These are phyloP conservation scores for Pichia insulana DNA, from an alignment of 805 yeast genomes.

Conservation along the genomic window DNA sequence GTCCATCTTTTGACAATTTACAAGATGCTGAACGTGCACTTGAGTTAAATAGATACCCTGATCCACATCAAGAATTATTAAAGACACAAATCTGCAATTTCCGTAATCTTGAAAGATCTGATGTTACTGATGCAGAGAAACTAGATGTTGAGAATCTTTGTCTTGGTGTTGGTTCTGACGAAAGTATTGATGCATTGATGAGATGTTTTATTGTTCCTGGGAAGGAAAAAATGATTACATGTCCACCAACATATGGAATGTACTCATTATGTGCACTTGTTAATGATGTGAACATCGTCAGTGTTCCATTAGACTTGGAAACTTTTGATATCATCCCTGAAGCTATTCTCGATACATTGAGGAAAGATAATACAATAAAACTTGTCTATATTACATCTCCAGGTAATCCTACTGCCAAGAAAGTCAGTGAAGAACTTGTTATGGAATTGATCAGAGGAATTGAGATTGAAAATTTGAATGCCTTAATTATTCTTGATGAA, in stretches of 20 bases:
- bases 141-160: conserved; percentile 61
- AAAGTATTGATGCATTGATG: conserved; percentile 81
- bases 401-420: conserved; percentile 88
- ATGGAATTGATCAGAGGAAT: conserved; percentile 34
- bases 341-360: conserved; percentile 42
- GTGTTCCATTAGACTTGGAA: conserved; percentile 63
- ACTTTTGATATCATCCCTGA: conserved; percentile 57
- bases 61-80: conserved; percentile 81
- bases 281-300: conserved; percentile 73
- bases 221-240: conserved; percentile 67
- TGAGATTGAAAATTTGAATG: conserved; percentile 49
- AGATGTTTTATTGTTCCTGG: conserved; percentile 81
- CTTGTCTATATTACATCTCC: conserved; percentile 85
- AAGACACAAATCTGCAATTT: conserved; percentile 64
- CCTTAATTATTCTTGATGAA: conserved; percentile 82
- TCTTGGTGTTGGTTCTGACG: conserved; percentile 96
- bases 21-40: conserved; percentile 36
- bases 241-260: conserved; percentile 99
- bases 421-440: conserved; percentile 42
- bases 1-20: conserved; percentile 56
- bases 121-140: conserved; percentile 8
- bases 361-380: conserved; percentile 55
- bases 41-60: conserved; percentile 87
- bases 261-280: conserved; percentile 84
- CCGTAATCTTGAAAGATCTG: conserved; percentile 44